A percentile compares a stretch with the other conserved stretches of the same genome.
phyloP scores from a whole-genome alignment of 2,329 filamentous ascomycete genomes.

The Xylaria sp. region DNA sequence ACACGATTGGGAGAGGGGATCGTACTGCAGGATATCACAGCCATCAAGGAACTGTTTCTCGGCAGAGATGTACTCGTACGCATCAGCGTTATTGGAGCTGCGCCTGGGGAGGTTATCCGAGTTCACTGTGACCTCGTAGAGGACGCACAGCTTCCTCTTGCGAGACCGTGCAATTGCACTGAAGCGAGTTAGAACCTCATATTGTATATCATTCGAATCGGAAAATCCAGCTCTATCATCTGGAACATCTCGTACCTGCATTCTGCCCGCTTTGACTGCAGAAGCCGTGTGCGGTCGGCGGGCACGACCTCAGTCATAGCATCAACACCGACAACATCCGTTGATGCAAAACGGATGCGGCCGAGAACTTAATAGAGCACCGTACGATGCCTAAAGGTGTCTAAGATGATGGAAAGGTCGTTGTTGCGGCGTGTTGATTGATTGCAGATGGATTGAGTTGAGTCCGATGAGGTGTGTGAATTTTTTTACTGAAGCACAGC shows the following conservation, averaged over 20 bases:
- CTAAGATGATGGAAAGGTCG: conserved; percentile 35
- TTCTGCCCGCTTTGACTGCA: conserved; percentile 60
- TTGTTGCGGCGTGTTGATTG: conserved; percentile 34
- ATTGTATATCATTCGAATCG: conserved; percentile 44
- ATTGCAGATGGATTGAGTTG: conserved; percentile 21
- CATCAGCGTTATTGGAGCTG: conserved; percentile 53
- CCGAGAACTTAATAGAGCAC: conserved; percentile 33
- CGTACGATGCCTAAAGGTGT: conserved; percentile 31
- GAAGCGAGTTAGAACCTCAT: conserved; percentile 39
- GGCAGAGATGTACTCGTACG: conserved; percentile 45
- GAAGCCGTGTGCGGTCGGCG: conserved; percentile 60
- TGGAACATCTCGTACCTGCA: conserved; percentile 48
- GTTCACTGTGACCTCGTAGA: conserved; percentile 75
- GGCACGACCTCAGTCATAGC: conserved; percentile 67
- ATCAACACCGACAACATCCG: conserved; percentile 64
- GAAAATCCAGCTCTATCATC: conserved; percentile 45
- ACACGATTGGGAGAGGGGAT: conserved; percentile 20
- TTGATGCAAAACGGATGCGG: conserved; percentile 55
- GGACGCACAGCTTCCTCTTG: conserved; percentile 85
- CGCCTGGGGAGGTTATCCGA: conserved; percentile 55
- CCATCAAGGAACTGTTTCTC: conserved; percentile 54
- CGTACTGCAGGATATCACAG: conserved; percentile 57
- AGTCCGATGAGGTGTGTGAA: conserved; percentile 21
- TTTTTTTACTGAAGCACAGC: conserved; percentile 22
- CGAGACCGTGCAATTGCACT: conserved; percentile 74